Evolutionary conservation across 2,329 filamentous ascomycete species (phyloP).

Genomic region (Exophiala oligosperma): DNA sequence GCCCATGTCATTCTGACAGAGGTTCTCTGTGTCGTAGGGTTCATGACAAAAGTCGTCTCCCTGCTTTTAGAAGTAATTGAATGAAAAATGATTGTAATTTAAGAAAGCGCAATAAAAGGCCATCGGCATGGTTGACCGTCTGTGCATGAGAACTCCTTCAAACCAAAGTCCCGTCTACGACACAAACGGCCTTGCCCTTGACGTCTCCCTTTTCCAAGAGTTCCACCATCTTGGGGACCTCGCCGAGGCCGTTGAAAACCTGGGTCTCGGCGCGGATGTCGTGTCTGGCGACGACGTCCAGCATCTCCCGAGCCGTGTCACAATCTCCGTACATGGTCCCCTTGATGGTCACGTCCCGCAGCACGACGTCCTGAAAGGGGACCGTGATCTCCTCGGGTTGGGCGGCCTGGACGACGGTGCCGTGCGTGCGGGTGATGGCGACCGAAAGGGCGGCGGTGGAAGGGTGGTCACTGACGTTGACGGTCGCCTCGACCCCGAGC

Average conservation of each 20-base stretch:
- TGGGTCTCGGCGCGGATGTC: conserved; percentile 53
- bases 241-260: conserved; percentile 52
- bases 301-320: conserved; percentile 48
- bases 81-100: no score
- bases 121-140: no score
- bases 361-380: conserved; percentile 50
- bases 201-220: conserved; percentile 53
- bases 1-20: not conserved
- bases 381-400: conserved; percentile 44
- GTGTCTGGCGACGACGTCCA: conserved; percentile 46
- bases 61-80: no score
- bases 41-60: no score
- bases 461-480: conserved; percentile 55
- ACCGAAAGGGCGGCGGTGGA: conserved; percentile 52
- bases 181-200: conserved; percentile 50
- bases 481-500: conserved; percentile 51
- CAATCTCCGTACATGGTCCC: conserved; percentile 48
- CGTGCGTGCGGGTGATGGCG: conserved; percentile 61
- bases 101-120: no score
- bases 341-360: conserved; percentile 53
- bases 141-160: no score
- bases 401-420: conserved; percentile 58
- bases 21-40: no score
- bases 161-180: conserved; percentile 12
- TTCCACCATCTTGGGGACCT: conserved; percentile 52